These are phyloP conservation scores for Noccaea bulbosa DNA, from an alignment of 345 rosid genomes.

Conservation along the genomic window DNA sequence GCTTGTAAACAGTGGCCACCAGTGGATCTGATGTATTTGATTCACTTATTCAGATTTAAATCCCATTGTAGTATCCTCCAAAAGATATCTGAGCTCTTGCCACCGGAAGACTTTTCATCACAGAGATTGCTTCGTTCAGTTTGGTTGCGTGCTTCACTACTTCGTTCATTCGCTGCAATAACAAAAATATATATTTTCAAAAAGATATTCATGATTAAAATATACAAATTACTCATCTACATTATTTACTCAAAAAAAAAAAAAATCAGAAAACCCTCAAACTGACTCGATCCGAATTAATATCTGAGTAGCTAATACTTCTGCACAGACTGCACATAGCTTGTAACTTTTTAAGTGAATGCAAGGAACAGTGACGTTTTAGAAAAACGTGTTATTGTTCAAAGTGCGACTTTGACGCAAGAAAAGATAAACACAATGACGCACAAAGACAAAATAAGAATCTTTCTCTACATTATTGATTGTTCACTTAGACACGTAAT, in stretches of 20 bases:
- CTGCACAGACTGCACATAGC: background rate
- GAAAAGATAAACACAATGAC: constrained; percentile 31
- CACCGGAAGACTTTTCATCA: constrained; percentile 71
- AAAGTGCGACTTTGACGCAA: constrained; percentile 25
- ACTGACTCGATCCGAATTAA: constrained; percentile 2
- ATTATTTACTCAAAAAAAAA: too few relatives aligned
- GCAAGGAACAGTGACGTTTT: constrained; percentile 28
- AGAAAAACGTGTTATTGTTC: constrained; percentile 8
- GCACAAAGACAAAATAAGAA: constrained; percentile 27
- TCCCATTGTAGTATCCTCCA: constrained; percentile 72
- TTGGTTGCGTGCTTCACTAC: constrained; percentile 67
- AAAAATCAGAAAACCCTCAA: too few relatives aligned
- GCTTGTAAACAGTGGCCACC: background rate
- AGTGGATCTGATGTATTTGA: background rate
- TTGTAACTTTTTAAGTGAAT: background rate
- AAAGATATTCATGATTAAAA: too few relatives aligned
- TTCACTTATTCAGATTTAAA: background rate
- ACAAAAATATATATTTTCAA: too few relatives aligned
- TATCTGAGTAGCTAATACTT: background rate
- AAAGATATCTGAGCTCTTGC: constrained; percentile 76
- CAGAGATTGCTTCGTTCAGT: constrained; percentile 72
- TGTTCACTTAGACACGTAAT: constrained; percentile 36
- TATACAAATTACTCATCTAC: too few relatives aligned
- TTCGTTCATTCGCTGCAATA: constrained; percentile 69
- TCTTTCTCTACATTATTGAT: constrained; percentile 31